phyloP scores from a whole-genome alignment of 176 grass and related monocot genomes.

The Themeda triandra region DNA sequence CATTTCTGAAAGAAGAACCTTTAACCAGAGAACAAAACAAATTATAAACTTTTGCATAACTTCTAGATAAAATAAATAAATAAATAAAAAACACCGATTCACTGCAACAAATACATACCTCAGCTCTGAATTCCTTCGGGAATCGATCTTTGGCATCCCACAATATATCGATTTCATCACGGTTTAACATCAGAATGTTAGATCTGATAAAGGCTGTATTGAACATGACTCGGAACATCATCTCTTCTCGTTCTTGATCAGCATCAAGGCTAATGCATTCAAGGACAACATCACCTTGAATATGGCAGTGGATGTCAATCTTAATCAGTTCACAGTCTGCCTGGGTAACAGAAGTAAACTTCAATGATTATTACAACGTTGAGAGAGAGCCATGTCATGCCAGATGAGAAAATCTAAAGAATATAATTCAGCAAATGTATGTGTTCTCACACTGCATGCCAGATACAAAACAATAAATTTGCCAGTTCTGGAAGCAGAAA shows the following conservation, averaged over 20 bases:
- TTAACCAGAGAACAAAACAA: constrained; percentile 25
- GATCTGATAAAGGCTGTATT: constrained; percentile 96
- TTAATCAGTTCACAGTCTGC: constrained; percentile 93
- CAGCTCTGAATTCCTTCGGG: constrained; percentile 80
- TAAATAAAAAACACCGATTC: not conserved
- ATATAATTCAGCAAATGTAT: not conserved
- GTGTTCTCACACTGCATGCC: not conserved
- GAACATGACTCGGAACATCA: constrained; percentile 99
- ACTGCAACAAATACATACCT: constrained; percentile 52
- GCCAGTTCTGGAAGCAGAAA: constrained; percentile 2
- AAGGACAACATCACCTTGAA: constrained; percentile 97
- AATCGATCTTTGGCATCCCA: constrained; percentile 97
- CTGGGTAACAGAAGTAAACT: constrained; percentile 45
- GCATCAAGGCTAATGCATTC: constrained; percentile 92
- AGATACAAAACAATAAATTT: constrained; percentile 6
- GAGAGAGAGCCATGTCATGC: not conserved
- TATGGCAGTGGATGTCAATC: constrained; percentile 94
- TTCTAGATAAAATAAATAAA: not conserved
- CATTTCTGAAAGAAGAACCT: constrained; percentile 96
- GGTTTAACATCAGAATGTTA: constrained; percentile 96
- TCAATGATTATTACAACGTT: not conserved
- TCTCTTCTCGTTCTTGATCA: constrained; percentile 67
- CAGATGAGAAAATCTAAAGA: not conserved
- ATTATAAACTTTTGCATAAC: constrained; percentile 22
- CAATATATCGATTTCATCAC: constrained; percentile 85